Conservation (phyloP, 495 filamentous ascomycete species). For the Neurospora sp. region DNA sequence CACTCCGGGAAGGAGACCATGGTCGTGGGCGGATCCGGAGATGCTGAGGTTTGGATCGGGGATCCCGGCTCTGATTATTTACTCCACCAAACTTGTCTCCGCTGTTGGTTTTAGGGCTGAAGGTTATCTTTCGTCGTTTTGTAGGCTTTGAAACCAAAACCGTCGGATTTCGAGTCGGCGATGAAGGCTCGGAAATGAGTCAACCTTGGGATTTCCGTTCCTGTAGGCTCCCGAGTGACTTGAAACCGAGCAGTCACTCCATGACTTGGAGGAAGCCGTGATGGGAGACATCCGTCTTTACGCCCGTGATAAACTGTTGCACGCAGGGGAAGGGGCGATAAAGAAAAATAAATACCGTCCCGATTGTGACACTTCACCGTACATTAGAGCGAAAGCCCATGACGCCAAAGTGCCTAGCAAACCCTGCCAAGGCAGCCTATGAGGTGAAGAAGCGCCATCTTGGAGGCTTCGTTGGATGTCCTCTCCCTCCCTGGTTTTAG, state of each 20-base stretch:
- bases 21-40: neutral
- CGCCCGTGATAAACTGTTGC: neutral
- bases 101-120: neutral
- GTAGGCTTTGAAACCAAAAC: neutral
- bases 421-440: neutral
- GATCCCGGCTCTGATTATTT: neutral
- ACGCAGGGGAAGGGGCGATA: neutral
- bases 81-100: neutral
- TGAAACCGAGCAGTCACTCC: neutral
- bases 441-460: neutral
- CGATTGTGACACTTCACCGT: neutral
- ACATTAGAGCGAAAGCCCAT: neutral
- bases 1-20: constrained; percentile 20
- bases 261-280: neutral
- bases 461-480: neutral
- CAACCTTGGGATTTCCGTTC: neutral
- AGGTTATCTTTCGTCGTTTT: neutral
- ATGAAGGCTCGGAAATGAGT: neutral
- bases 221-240: neutral
- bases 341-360: neutral
- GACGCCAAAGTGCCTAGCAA: neutral
- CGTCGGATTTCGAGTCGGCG: neutral
- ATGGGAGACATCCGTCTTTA: neutral
- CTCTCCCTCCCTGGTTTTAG: neutral
- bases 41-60: neutral